Evolutionary conservation across 1,284 basidiomycete genomes (phyloP), one percentile per base, ranked within the genome.

Genomic region (Cutaneotrichosporon curvatum): DNA sequence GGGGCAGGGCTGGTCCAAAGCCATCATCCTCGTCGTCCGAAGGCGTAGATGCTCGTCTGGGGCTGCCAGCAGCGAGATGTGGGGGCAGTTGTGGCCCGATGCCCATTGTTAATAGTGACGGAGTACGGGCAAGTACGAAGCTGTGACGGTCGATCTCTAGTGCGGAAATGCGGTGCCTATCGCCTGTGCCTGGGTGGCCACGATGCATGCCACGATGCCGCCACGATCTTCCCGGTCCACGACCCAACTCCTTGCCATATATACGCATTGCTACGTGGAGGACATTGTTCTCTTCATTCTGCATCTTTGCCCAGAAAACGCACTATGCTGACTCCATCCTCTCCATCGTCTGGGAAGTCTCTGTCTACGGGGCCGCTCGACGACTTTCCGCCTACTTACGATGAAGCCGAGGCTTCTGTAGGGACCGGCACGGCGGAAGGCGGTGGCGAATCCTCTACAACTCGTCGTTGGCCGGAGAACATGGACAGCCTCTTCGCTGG

Each of bases 21-120:
- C 83, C 84, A 45, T 83, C 82, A 39, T 83, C 83, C 44, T 80
- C 79, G 39, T 82, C 81, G 38, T 45, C 40, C 7, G 37, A 37
- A 19, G 37, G 43, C 25, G 25, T 37, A n/a, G 33, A 19, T 3
- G 41, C 19, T 12, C 31, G 22, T 3, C 18, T 4, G 25, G 25
- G 12, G 25, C 25, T 28, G 25, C 25, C 12, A 12, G 25, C 25
- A 10, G 45, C 34, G 36, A 50, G 45, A 21, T 50, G 45, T 7
- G 50, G 50, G 25, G 51, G 51, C 15, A 53, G 51, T 40, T 49
- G 47, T 10, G 51, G 51, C 2, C 51, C 51, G 41, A 48, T 50
- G 15, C 45, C 45, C 52, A 54, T 54, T n/a, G 37, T 45, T n/a
- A n/a, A n/a, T n/a, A n/a, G n/a, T n/a, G n/a, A n/a, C n/a, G n/a